Base-by-base conservation (phyloP, 306 rosid genomes). In the Arachis stenosperma region DNA sequence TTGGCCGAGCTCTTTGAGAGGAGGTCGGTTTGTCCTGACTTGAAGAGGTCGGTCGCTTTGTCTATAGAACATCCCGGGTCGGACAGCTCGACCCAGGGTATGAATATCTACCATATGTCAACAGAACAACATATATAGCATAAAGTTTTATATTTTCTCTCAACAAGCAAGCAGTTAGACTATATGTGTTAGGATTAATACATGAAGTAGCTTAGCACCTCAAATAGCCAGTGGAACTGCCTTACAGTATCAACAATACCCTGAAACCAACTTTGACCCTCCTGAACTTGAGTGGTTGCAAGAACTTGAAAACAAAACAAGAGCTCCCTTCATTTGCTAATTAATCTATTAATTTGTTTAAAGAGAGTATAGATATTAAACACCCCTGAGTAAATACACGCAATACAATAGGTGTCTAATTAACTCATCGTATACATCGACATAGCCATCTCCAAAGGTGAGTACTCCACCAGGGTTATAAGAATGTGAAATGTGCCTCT, bases 151-250 rank as follows among this genome's bases (percentile, higher is more conserved):
- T 22, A 22, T 22, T 22, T 0, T 22, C 22, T 22, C 22, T 22
- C 22, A 22, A 22, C 22, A 22, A 22, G 22, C 22, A 22, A 22
- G 22, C 1, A 22, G 1, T 7, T 11, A 44, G 2, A 44, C 3
- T 7, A 44, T 44, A 44, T 40, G 43, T 40, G 7, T 40, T 40
- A 40, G 43, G 43, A 5, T 40, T 44, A 8, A 7, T 44, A 44
- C 9, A 44, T 7, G 48, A 44, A 44, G 11, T 53, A 53, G 29
- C 39, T 67, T 22, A 51, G 66, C 79, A 91, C 98, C 97, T 93
- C 98, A 77, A 93, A 93, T 71, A 91, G 96, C 97, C 98, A 93
- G 78, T 93, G 96, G 85, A 93, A 93, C 77, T 91, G 97, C 12
- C 98, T 53, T 57, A 91, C 97, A 27, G 98, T 97, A 74, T 93